Conservation (phyloP, 805 yeast genomes). For the Saturnispora halmiae region DNA sequence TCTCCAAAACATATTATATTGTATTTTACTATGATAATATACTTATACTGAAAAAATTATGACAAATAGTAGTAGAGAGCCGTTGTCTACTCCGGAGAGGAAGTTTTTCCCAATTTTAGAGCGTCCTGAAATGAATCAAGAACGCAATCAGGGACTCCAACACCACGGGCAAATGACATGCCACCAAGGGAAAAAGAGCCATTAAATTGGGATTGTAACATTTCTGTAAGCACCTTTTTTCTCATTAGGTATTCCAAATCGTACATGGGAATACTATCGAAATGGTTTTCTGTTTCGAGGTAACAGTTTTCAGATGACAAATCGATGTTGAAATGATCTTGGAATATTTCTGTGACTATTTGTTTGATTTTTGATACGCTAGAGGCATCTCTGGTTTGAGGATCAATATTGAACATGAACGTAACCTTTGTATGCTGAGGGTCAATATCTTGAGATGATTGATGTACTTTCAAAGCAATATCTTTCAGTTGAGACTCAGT, state of each 20-base stretch:
- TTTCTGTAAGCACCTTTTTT: background rate
- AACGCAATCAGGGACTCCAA: conserved; percentile 87
- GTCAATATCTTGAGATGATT: conserved; percentile 15
- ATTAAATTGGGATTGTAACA: conserved; percentile 11
- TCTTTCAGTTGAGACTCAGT: conserved; percentile 15
- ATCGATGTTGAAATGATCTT: conserved; percentile 16
- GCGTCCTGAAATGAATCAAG: conserved; percentile 56
- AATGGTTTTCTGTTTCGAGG: no score
- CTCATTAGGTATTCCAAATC: conserved; percentile 7
- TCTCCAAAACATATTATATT: background rate
- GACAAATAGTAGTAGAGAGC: no score
- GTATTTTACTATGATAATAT: no score
- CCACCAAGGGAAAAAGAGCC: conserved; percentile 58
- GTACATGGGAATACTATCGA: conserved; percentile 9
- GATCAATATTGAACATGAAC: conserved; percentile 62
- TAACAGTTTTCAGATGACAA: conserved; percentile 12
- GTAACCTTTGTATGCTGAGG: conserved; percentile 62
- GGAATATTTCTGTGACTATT: conserved; percentile 19
- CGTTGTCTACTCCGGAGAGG: no score
- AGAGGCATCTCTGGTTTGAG: conserved; percentile 16
- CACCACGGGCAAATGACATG: conserved; percentile 67
- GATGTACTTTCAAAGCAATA: conserved; percentile 16
- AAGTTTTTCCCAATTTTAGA: conserved; percentile 10
- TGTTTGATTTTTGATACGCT: conserved; percentile 18
- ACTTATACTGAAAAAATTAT: no score